Percentiles rank a stretch among this genome's conserved stretches.
phyloP scores from a whole-genome alignment of 805 yeast genomes.

The Priceomyces castillae region DNA sequence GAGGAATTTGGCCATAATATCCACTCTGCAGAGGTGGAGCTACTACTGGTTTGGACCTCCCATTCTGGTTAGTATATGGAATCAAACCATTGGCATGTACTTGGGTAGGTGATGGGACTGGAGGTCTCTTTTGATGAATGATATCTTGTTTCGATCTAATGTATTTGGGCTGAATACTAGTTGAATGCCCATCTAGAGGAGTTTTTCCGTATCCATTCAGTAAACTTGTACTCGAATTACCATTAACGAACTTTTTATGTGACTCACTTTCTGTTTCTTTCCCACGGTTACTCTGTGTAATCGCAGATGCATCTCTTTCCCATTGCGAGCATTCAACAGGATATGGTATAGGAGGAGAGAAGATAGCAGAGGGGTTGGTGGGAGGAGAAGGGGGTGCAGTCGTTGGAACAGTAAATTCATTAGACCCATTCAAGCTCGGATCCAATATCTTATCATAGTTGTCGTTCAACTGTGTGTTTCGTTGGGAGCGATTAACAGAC shows the following conservation, averaged over 20 bases:
- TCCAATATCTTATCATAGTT: not conserved
- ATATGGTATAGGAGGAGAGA: not conserved
- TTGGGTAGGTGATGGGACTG: slow-evolving; percentile 4
- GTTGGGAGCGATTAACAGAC: not conserved
- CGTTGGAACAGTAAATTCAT: not conserved
- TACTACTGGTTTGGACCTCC: no score
- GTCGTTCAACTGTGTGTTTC: not conserved
- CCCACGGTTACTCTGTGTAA: not conserved
- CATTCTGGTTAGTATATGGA: slow-evolving; percentile 2
- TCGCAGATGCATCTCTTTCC: not conserved
- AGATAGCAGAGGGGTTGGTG: not conserved
- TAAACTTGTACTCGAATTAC: not conserved
- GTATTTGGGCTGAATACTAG: not conserved
- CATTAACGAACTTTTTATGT: no score
- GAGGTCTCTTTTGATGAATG: slow-evolving; percentile 1
- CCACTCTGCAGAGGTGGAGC: not conserved
- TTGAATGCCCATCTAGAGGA: not conserved
- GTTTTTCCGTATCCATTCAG: not conserved
- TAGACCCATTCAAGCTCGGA: not conserved
- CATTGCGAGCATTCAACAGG: not conserved
- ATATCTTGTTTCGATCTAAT: slow-evolving; percentile 3
- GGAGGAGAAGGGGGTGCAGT: not conserved
- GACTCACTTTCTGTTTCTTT: not conserved
- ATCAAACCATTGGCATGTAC: slow-evolving; percentile 4
- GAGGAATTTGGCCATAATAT: not conserved